Conservation (phyloP, 495 filamentous ascomycete genomes). For the Xylaria sp. region DNA sequence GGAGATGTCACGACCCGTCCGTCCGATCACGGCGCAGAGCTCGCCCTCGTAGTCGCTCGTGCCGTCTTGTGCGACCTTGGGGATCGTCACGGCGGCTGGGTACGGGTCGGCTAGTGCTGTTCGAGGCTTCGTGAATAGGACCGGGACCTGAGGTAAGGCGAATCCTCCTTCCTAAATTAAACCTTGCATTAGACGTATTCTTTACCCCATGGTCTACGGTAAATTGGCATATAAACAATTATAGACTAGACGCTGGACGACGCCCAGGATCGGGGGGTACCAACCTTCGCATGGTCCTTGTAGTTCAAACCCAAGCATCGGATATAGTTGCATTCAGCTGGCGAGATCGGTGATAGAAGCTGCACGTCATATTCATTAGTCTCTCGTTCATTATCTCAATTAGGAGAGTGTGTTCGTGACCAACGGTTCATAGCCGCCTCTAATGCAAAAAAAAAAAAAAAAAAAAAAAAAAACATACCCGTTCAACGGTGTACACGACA, state of each 20-base stretch:
- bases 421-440: background rate
- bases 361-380: background rate
- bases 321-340: slow-evolving; percentile 54
- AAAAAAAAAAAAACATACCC: slow-evolving; percentile 27
- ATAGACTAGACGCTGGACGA: background rate
- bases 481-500: slow-evolving; percentile 43
- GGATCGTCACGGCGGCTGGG: slow-evolving; percentile 53
- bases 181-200: background rate
- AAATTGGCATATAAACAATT: background rate
- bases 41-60: slow-evolving; percentile 60
- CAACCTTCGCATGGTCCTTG: slow-evolving; percentile 46
- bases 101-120: slow-evolving; percentile 52
- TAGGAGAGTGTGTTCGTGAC: background rate
- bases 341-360: slow-evolving; percentile 46
- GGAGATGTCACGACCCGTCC: slow-evolving; percentile 53
- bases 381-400: background rate
- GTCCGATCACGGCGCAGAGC: slow-evolving; percentile 55
- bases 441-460: too few relatives aligned
- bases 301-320: slow-evolving; percentile 58
- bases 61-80: slow-evolving; percentile 52
- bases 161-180: slow-evolving; percentile 42
- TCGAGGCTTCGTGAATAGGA: slow-evolving; percentile 57
- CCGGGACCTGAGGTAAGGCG: slow-evolving; percentile 47
- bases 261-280: background rate
- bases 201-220: background rate